phyloP scores from a whole-genome alignment of 2,329 filamentous ascomycete genomes.

The Botrytis pseudocinerea region DNA sequence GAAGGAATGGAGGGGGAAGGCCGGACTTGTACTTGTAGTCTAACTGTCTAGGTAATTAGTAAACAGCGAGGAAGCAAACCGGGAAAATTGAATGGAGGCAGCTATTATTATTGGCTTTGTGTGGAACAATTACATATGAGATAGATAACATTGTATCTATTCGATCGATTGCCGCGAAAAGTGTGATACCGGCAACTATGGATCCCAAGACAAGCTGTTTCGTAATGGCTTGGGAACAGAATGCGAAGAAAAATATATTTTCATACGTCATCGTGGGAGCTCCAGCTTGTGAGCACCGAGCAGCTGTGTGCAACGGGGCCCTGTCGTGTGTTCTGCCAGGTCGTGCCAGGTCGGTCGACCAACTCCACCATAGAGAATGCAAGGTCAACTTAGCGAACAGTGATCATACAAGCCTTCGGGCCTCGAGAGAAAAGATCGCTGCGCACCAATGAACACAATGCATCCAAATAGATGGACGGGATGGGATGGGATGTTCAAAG shows the following conservation, averaged over 20 bases:
- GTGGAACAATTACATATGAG: slow-evolving; percentile 11
- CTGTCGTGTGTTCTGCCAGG: neutral
- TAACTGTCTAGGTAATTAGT: slow-evolving; percentile 1
- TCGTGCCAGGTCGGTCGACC: neutral
- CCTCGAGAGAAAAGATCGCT: neutral
- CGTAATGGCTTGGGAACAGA: neutral
- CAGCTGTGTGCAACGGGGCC: neutral
- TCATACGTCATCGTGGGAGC: slow-evolving; percentile 3
- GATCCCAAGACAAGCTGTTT: slow-evolving; percentile 1
- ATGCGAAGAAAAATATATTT: neutral
- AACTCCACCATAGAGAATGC: slow-evolving; percentile 4
- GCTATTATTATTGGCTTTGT: neutral
- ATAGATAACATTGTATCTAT: neutral
- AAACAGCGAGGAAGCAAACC: slow-evolving; percentile 6
- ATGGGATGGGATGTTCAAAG: neutral
- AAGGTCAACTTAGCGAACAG: neutral
- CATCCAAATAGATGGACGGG: neutral
- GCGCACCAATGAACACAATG: slow-evolving; percentile 1
- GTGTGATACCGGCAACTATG: neutral
- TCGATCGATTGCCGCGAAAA: neutral
- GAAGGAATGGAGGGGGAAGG: neutral
- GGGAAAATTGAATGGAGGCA: neutral
- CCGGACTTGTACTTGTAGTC: slow-evolving; percentile 8
- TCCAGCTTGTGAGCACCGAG: neutral
- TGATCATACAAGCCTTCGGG: neutral